Evolutionary conservation across 331 rosid species (phyloP).

Genomic region (Malus hybrid): DNA sequence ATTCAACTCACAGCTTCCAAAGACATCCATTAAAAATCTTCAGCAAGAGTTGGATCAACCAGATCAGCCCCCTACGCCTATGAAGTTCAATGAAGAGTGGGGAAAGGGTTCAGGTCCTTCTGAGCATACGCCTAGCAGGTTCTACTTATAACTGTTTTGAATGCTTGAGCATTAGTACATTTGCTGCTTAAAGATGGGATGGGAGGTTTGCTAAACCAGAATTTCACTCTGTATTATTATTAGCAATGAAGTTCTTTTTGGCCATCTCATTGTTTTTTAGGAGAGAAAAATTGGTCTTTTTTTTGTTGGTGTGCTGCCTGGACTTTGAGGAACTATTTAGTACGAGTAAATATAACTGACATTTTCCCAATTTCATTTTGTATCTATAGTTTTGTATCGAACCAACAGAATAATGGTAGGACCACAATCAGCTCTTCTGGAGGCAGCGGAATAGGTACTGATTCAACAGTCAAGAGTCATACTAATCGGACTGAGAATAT

Average conservation of each 20-base stretch:
- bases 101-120: conserved; percentile 23
- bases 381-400: conserved; percentile 47
- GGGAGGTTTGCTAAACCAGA: not conserved
- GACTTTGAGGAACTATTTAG: not conserved
- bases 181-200: too few relatives aligned
- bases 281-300: not conserved
- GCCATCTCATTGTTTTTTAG: not conserved
- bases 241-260: not conserved
- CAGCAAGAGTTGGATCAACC: conserved; percentile 29
- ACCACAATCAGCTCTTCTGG: conserved; percentile 31
- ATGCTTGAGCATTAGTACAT: not conserved
- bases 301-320: not conserved
- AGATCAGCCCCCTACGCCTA: conserved; percentile 42
- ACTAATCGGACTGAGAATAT: conserved; percentile 17
- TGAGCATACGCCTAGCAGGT: conserved; percentile 77
- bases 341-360: not conserved
- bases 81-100: conserved; percentile 34
- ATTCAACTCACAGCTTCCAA: conserved; percentile 64
- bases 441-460: conserved; percentile 31
- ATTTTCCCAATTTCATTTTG: not conserved
- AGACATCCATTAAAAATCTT: conserved; percentile 45
- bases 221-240: not conserved
- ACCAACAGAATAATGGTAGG: conserved; percentile 19
- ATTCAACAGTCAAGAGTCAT: conserved; percentile 10
- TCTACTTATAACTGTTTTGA: conserved; percentile 1